phyloP scores from a whole-genome alignment of 805 yeast species.

The Yarrowia sp. region DNA sequence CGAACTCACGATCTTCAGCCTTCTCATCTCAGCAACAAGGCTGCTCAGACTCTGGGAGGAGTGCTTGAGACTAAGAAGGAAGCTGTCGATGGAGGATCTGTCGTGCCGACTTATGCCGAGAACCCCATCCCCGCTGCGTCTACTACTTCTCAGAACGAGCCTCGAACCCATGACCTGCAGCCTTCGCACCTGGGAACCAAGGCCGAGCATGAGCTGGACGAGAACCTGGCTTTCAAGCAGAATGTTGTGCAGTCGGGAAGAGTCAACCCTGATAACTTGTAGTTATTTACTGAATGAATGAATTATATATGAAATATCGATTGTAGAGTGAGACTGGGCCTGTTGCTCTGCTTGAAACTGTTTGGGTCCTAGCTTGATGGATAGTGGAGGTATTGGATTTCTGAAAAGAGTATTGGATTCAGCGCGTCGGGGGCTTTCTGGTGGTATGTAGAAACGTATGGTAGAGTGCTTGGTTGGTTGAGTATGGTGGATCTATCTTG shows the following conservation, averaged over 20 bases:
- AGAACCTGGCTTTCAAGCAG: constrained; percentile 11
- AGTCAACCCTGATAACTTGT: neutral
- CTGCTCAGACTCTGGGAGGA: constrained; percentile 45
- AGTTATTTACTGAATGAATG: neutral
- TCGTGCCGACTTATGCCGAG: neutral
- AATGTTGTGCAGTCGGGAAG: neutral
- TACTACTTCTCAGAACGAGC: neutral
- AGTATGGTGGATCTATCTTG: too few relatives aligned
- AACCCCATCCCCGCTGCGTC: constrained; percentile 6
- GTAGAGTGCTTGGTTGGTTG: too few relatives aligned
- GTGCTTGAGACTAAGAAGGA: constrained; percentile 80
- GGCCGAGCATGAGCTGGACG: constrained; percentile 11
- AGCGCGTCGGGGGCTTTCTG: too few relatives aligned
- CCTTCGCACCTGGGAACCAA: neutral
- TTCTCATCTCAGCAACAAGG: neutral
- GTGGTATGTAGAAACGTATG: too few relatives aligned
- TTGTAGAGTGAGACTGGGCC: too few relatives aligned
- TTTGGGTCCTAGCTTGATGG: too few relatives aligned
- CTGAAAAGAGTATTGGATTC: too few relatives aligned
- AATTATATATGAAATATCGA: too few relatives aligned
- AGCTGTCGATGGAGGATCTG: constrained; percentile 62
- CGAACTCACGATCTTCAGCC: constrained; percentile 2
- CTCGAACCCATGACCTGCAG: neutral
- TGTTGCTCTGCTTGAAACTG: too few relatives aligned
- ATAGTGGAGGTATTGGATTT: too few relatives aligned